Base-by-base conservation (phyloP, 192 early-diverging fungal genomes). In the Radiomyces spectabilis region DNA sequence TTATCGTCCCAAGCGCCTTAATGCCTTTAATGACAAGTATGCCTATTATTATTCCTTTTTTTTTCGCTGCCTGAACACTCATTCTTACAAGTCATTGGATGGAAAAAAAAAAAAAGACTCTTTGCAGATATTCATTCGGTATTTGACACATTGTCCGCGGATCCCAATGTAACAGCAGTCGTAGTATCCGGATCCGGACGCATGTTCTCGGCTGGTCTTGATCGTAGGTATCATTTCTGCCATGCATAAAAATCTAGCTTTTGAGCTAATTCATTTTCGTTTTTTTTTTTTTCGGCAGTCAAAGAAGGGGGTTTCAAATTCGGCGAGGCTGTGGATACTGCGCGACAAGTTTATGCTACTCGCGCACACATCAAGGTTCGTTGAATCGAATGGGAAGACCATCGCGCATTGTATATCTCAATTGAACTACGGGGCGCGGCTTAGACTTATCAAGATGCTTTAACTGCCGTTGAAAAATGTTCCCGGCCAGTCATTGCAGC, bases 171-270 rank as follows among this genome's bases (percentile, higher is more conserved):
- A 42, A 80, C 86, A 27, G 74, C 75, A 53, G 82, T 95, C 0
- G 81, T 99, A 24, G 53, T 97, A 19, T 84, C 84, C 10, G 89
- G 85, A 19, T 71, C 75, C 21, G 84, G 84, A 24, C 74, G 79
- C 30, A 74, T 84, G 57, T 99, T 99, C 58, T 88, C 89, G n/a
- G 85, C 88, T 31, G 96, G 96, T 6, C 71, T 99, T 21, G 96
- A 99, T 53, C 66, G 86, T 82, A 84, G 69, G 63, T 57, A 43
- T n/a, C 1, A 16, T 18, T 31, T 39, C 19, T 33, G n/a, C 13
- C 27, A 21, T 29, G 3, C 15, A 39, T 48, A 30, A 29, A 16
- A 30, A 25, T 5, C 30, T n/a, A 25, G 15, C 21, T 22, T 19
- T 24, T 27, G 42, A 35, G 4, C 27, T 26, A 25, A 25, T 7